These are phyloP conservation scores for Aspergillus novoparasiticus DNA, from an alignment of 2,329 filamentous ascomycete species.

Conservation along the genomic window DNA sequence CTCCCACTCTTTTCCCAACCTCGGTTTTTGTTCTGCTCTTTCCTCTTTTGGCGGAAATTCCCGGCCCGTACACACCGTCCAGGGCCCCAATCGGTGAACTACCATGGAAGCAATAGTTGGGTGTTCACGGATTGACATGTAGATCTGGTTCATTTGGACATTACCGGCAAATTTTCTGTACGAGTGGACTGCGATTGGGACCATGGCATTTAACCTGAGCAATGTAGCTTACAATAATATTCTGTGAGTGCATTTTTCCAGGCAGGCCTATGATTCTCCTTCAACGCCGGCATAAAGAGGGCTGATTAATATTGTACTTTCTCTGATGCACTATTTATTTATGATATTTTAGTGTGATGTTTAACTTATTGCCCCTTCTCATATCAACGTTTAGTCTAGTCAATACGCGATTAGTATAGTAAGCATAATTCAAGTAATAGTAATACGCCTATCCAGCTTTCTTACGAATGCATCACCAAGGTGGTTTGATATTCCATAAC, in stretches of 20 bases:
- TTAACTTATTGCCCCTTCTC: too few relatives aligned
- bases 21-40: background rate
- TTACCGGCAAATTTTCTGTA: background rate
- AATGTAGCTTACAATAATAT: background rate
- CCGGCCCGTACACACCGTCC: background rate
- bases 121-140: background rate
- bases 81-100: background rate
- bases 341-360: too few relatives aligned
- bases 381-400: too few relatives aligned
- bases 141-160: background rate
- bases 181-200: background rate
- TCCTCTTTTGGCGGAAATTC: background rate
- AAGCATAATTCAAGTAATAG: too few relatives aligned
- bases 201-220: background rate
- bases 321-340: too few relatives aligned
- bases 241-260: background rate
- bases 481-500: too few relatives aligned
- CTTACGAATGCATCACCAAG: too few relatives aligned
- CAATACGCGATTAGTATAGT: too few relatives aligned
- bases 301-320: too few relatives aligned
- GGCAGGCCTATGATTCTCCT: too few relatives aligned
- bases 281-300: too few relatives aligned
- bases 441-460: too few relatives aligned
- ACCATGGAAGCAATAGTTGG: background rate
- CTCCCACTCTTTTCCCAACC: background rate